Conservation (phyloP, 306 rosid genomes). For the Styphnolobium japonicum region DNA sequence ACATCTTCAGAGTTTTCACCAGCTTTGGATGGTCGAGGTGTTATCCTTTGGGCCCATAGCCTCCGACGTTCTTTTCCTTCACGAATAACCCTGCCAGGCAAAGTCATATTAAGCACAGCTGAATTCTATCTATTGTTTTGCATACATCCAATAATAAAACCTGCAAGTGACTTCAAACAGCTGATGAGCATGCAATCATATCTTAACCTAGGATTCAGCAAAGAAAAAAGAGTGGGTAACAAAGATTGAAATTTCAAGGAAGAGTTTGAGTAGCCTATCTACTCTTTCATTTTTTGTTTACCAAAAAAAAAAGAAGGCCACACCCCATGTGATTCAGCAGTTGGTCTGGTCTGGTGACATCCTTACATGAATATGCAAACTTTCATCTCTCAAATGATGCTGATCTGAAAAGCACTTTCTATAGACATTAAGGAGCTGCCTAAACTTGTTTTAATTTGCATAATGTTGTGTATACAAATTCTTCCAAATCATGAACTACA, state of each 20-base stretch:
- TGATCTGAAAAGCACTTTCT: neutral
- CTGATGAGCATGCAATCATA: neutral
- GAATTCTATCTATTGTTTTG: neutral
- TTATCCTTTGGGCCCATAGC: conserved; percentile 64
- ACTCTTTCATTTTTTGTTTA: no score
- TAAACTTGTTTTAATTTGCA: neutral
- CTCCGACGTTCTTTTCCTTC: conserved; percentile 77
- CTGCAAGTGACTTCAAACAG: conserved; percentile 6
- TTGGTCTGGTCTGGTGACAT: neutral
- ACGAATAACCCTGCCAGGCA: conserved; percentile 55
- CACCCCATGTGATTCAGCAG: neutral
- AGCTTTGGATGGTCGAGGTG: conserved; percentile 52
- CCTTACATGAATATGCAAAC: neutral
- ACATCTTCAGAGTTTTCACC: conserved; percentile 35
- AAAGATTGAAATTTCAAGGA: neutral
- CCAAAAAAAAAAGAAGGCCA: no score
- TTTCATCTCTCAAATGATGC: neutral
- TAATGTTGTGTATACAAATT: neutral
- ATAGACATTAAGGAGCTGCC: neutral
- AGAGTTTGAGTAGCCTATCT: no score
- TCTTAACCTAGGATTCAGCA: neutral
- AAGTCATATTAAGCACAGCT: neutral
- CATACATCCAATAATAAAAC: neutral
- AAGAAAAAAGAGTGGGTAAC: neutral
- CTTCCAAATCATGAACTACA: neutral